A percentile compares a stretch with the other conserved stretches of the same genome.
Conservation (phyloP, 441 rosid species). For the Hura crepitans region DNA sequence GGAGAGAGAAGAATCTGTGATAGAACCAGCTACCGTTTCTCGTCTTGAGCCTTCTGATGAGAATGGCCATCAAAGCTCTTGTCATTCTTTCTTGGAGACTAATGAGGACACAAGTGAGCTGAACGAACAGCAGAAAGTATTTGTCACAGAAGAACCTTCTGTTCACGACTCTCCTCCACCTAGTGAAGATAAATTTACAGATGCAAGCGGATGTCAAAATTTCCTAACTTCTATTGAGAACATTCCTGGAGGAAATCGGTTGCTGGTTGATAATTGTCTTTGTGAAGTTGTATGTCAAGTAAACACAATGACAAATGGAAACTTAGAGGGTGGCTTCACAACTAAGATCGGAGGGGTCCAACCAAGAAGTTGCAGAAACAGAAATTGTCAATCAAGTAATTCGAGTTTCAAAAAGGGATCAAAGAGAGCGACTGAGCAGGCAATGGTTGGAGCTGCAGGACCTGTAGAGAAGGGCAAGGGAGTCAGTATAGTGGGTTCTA, state of each 20-base stretch:
- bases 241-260: conserved; percentile 28
- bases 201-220: conserved; percentile 27
- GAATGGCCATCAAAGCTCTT: conserved; percentile 55
- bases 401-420: conserved; percentile 31
- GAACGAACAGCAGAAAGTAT: conserved; percentile 29
- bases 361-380: conserved; percentile 21
- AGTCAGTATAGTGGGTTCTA: conserved; percentile 36
- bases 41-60: conserved; percentile 44
- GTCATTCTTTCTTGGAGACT: conserved; percentile 32
- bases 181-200: conserved; percentile 24
- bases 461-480: conserved; percentile 44
- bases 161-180: conserved; percentile 30
- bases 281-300: conserved; percentile 41
- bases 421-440: conserved; percentile 32
- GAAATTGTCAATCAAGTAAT: conserved; percentile 26
- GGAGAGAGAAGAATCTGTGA: conserved; percentile 49
- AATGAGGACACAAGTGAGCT: conserved; percentile 29
- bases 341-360: conserved; percentile 20
- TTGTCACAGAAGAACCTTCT: conserved; percentile 36
- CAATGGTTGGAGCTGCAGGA: conserved; percentile 25
- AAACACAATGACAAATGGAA: conserved; percentile 24
- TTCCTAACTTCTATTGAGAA: conserved; percentile 43
- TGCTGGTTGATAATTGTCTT: conserved; percentile 31
- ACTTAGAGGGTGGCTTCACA: conserved; percentile 19
- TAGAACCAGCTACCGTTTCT: conserved; percentile 37